These are phyloP conservation scores for Penicillium sp. DNA, from an alignment of 2,329 filamentous ascomycete species.

Conservation along the genomic window DNA sequence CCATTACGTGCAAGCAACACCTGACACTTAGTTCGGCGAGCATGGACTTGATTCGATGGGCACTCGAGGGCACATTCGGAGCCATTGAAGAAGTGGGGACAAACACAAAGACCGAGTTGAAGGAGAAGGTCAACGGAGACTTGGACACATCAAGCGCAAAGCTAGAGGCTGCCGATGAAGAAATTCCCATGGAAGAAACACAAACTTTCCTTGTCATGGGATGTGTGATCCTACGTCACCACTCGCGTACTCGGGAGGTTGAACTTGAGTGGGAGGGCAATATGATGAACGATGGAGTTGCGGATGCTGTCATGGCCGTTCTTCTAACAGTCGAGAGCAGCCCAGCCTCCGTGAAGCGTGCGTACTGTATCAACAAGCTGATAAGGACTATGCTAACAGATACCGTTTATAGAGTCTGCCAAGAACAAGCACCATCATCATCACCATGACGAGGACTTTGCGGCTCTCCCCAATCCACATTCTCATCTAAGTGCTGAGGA, in stretches of 20 bases:
- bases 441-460: slow-evolving; percentile 44
- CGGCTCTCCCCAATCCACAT: slow-evolving; percentile 66
- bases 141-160: slow-evolving; percentile 37
- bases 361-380: slow-evolving; percentile 32
- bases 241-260: slow-evolving; percentile 68
- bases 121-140: slow-evolving; percentile 33
- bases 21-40: slow-evolving; percentile 84
- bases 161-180: slow-evolving; percentile 46
- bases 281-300: slow-evolving; percentile 94
- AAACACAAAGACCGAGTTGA: slow-evolving; percentile 17
- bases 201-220: slow-evolving; percentile 74
- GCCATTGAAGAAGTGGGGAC: slow-evolving; percentile 61
- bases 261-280: slow-evolving; percentile 98
- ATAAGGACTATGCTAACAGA: slow-evolving; percentile 16
- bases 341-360: slow-evolving; percentile 89
- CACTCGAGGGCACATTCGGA: slow-evolving; percentile 90
- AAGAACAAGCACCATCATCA: slow-evolving; percentile 56
- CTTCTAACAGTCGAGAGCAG: slow-evolving; percentile 90
- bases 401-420: slow-evolving; percentile 51
- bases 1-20: slow-evolving; percentile 87
- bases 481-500: slow-evolving; percentile 69
- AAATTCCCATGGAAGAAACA: slow-evolving; percentile 37
- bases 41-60: slow-evolving; percentile 89
- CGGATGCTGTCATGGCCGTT: slow-evolving; percentile 94
- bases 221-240: slow-evolving; percentile 78